A percentile compares a stretch with the other conserved stretches of the same genome.
Evolutionary conservation across 2,329 filamentous ascomycete species (phyloP).

Genomic region (Cordyceps pruinosa): DNA sequence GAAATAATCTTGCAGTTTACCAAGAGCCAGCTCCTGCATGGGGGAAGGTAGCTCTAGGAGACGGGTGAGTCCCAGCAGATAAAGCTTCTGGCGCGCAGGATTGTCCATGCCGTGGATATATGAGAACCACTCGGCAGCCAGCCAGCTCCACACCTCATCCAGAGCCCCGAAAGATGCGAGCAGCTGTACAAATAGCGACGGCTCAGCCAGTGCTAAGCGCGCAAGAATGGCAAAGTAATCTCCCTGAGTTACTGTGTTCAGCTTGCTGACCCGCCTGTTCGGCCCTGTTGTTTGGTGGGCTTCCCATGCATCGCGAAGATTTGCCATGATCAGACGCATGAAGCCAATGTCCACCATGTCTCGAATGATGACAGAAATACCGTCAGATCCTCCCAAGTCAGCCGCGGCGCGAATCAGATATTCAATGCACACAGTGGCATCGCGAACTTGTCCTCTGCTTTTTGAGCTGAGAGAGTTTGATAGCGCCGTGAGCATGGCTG

Average conservation of each 20-base stretch:
- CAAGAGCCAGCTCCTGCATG: conserved; percentile 51
- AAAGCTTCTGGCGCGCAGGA: conserved; percentile 61
- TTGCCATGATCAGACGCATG: conserved; percentile 55
- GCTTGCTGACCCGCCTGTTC: conserved; percentile 58
- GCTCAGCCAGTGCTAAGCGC: conserved; percentile 67
- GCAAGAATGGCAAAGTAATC: conserved; percentile 82
- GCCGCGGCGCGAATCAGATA: conserved; percentile 57
- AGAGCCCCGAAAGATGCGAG: conserved; percentile 40
- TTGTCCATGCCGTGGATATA: conserved; percentile 63
- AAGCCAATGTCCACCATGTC: conserved; percentile 60
- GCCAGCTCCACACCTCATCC: conserved; percentile 52
- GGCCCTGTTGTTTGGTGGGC: conserved; percentile 79
- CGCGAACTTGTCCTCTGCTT: conserved; percentile 51
- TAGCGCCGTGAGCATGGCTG: conserved; percentile 42
- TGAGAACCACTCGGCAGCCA: conserved; percentile 58
- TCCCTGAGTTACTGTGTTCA: conserved; percentile 70
- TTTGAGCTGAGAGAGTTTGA: conserved; percentile 43
- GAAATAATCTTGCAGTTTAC: conserved; percentile 64
- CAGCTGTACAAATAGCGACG: conserved; percentile 57
- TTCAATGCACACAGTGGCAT: conserved; percentile 56
- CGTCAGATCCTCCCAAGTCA: conserved; percentile 52
- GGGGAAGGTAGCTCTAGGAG: conserved; percentile 58
- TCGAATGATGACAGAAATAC: conserved; percentile 55
- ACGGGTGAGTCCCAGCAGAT: conserved; percentile 64
- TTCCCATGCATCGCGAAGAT: conserved; percentile 61